Evolutionary conservation across 179 eudicot genomes (phyloP), one percentile per base, ranked within the genome.

Genomic region (Spinacia oleracea): DNA sequence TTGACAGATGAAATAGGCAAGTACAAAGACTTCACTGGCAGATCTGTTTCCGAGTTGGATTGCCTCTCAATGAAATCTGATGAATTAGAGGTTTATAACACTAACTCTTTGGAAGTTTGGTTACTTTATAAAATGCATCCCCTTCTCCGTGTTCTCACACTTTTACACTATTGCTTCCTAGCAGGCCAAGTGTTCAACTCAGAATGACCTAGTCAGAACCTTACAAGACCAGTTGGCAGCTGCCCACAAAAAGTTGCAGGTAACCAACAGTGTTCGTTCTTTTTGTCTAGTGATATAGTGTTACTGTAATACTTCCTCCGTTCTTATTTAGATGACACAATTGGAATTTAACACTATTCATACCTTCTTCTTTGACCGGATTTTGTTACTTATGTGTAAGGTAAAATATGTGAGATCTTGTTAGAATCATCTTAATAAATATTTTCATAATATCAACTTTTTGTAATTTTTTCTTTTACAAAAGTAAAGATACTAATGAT

Each of bases 211-310:
- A 67, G 89, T 95, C 77, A 84, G 75, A 77, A 82, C 86, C 70
- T 82, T 95, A 78, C 97, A 95, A 76, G 86, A 85, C 55, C 93
- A 90, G 78, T 89, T 95, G 73, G 85, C 88, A 71, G 78, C 75
- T 85, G 95, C 98, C 5, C 91, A 91, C 75, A 87, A 87, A 80
- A 89, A 89, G 80, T 48, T 91, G 75, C 88, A 91, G 97, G 98
- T 94, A 78, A 50, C 48, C 18, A 50, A 53, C 77, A 25, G 50
- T 31, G 63, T 42, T 62, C 75, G 70, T 0, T 75, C 25, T 51
- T 69, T 48, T 58, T 48, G 3, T 42, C 12, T 21, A 48, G 66
- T 66, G 38, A 23, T 42, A 12, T 21, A 48, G 66, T 66, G 38
- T 32, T 14, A 27, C 4, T 79, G 43, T 42, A 56, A 11, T 74